These are phyloP conservation scores for Kokia cookei DNA, from an alignment of 441 rosid genomes.

Conservation along the genomic window DNA sequence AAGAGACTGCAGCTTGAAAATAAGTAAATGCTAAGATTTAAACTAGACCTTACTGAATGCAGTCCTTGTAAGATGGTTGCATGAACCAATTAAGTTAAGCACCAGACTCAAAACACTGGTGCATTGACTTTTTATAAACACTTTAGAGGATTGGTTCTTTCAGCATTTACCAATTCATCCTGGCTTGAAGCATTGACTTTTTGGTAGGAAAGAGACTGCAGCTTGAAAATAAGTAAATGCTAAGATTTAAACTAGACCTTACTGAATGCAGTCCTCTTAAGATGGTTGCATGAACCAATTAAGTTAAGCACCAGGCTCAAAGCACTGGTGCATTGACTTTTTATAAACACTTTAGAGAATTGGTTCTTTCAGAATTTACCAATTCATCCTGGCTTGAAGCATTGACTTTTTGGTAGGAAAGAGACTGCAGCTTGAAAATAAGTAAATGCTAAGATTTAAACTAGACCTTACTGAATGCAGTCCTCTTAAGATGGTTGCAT, in stretches of 20 bases:
- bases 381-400: background rate
- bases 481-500: background rate
- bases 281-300: background rate
- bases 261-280: background rate
- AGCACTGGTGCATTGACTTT: background rate
- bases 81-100: background rate
- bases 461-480: background rate
- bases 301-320: background rate
- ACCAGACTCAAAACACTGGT: background rate
- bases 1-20: background rate
- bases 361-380: background rate
- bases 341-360: background rate
- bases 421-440: background rate
- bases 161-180: background rate
- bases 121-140: background rate
- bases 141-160: background rate
- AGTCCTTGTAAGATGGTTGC: background rate
- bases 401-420: background rate
- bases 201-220: background rate
- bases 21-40: background rate
- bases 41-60: background rate
- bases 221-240: background rate
- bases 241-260: background rate
- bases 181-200: background rate
- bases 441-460: background rate